phyloP scores from a whole-genome alignment of 2,329 filamentous ascomycete genomes.

The Blastomyces parvus region DNA sequence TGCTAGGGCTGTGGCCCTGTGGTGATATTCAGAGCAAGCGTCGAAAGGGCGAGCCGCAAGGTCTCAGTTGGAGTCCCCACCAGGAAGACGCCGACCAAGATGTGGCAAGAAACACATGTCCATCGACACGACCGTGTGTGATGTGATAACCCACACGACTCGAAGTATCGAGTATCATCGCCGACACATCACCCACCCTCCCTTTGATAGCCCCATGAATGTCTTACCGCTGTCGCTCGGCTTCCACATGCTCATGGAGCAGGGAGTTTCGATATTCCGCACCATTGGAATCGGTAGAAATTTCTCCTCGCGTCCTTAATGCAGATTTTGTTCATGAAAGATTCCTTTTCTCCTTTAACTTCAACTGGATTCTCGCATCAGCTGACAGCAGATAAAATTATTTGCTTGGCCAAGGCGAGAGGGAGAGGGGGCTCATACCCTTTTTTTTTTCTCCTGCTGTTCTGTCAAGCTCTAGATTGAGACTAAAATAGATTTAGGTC shows the following conservation, averaged over 20 bases:
- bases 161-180: not conserved
- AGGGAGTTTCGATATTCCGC: not conserved
- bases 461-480: not conserved
- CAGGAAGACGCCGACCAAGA: not conserved
- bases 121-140: not conserved
- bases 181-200: not conserved
- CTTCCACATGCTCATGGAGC: not conserved
- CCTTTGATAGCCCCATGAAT: not conserved
- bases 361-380: too few relatives aligned
- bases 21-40: not conserved
- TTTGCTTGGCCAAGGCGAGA: too few relatives aligned
- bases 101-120: not conserved
- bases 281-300: not conserved
- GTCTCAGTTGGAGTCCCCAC: not conserved
- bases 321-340: not conserved
- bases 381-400: too few relatives aligned
- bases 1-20: too few relatives aligned
- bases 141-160: not conserved
- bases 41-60: not conserved
- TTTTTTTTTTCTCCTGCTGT: not conserved
- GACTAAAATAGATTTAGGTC: conserved; percentile 6
- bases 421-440: not conserved
- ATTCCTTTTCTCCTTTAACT: too few relatives aligned
- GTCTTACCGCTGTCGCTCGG: not conserved
- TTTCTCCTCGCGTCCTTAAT: not conserved